Evolutionary conservation across 495 filamentous ascomycete species (phyloP).

Genomic region (Aspergillus bridgeri): DNA sequence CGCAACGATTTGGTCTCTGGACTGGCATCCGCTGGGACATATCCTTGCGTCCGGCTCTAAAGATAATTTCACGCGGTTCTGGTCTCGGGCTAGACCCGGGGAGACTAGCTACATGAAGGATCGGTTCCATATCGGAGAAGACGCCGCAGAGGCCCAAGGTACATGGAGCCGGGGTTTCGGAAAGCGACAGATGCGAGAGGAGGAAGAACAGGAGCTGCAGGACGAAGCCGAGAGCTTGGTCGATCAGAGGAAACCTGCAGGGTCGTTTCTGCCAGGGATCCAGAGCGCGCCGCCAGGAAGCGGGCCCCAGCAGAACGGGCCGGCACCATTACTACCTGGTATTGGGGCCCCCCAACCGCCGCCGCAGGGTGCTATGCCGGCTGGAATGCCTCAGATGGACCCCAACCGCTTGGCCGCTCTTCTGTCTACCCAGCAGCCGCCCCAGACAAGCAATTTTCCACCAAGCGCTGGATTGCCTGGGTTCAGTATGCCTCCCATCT

Average conservation of each 20-base stretch:
- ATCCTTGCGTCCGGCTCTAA: slow-evolving; percentile 98
- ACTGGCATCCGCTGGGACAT: slow-evolving; percentile 96
- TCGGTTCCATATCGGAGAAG: slow-evolving; percentile 90
- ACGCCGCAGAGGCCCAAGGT: slow-evolving; percentile 86
- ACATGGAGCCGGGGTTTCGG: slow-evolving; percentile 83
- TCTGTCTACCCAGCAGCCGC: slow-evolving; percentile 41
- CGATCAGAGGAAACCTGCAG: slow-evolving; percentile 74
- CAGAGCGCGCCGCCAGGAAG: slow-evolving; percentile 37
- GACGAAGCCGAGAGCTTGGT: slow-evolving; percentile 92
- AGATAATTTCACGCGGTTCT: slow-evolving; percentile 93
- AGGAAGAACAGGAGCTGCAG: slow-evolving; percentile 88
- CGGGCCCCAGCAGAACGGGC: slow-evolving; percentile 31
- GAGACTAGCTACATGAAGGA: slow-evolving; percentile 81
- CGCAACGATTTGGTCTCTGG: slow-evolving; percentile 91
- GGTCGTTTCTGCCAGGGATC: slow-evolving; percentile 51
- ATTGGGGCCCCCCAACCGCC: slow-evolving; percentile 48
- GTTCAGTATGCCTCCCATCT: slow-evolving; percentile 45
- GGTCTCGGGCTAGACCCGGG: slow-evolving; percentile 84
- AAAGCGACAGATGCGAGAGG: slow-evolving; percentile 76
- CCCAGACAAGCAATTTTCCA: slow-evolving; percentile 27
- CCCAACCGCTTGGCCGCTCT: slow-evolving; percentile 46
- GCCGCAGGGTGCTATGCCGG: slow-evolving; percentile 26
- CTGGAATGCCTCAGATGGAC: slow-evolving; percentile 54
- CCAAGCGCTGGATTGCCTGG: slow-evolving; percentile 30
- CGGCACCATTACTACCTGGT: slow-evolving; percentile 41